Evolutionary conservation across 768 basidiomycete species (phyloP).

Genomic region (Leucosporidium scottii): DNA sequence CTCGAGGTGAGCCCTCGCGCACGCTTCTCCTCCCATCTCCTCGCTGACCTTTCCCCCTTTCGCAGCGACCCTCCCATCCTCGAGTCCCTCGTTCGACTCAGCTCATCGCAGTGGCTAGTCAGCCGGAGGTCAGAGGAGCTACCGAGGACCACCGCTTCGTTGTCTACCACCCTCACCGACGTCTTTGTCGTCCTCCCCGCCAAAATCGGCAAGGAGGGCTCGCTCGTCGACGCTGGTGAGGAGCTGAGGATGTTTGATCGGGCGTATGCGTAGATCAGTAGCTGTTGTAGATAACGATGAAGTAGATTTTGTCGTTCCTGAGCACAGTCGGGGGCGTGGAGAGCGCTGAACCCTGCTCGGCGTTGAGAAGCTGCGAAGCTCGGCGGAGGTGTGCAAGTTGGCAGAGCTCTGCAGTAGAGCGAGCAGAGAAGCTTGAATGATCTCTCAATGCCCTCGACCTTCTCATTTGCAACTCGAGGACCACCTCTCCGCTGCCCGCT

Average conservation of each 20-base stretch:
- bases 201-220: conserved; percentile 3
- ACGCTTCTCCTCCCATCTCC: background rate
- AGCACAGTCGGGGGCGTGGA: too few relatives aligned
- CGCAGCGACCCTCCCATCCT: conserved; percentile 3
- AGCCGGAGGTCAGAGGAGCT: background rate
- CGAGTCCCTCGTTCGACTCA: conserved; percentile 13
- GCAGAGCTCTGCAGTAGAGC: too few relatives aligned
- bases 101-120: conserved; percentile 4
- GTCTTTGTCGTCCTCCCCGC: conserved; percentile 7
- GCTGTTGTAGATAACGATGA: too few relatives aligned
- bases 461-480: too few relatives aligned
- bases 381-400: background rate
- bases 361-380: too few relatives aligned
- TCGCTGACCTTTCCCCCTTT: background rate
- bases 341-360: too few relatives aligned
- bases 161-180: background rate
- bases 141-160: background rate
- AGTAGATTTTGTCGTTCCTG: too few relatives aligned
- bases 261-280: background rate
- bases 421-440: too few relatives aligned
- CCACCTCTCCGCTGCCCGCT: too few relatives aligned
- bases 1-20: background rate
- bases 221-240: conserved; percentile 16
- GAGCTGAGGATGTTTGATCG: conserved; percentile 5
- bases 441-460: too few relatives aligned